These are phyloP conservation scores for Sphagnum fallax DNA, from an alignment of 228 moss, liverwort and hornwort species.

Conservation along the genomic window DNA sequence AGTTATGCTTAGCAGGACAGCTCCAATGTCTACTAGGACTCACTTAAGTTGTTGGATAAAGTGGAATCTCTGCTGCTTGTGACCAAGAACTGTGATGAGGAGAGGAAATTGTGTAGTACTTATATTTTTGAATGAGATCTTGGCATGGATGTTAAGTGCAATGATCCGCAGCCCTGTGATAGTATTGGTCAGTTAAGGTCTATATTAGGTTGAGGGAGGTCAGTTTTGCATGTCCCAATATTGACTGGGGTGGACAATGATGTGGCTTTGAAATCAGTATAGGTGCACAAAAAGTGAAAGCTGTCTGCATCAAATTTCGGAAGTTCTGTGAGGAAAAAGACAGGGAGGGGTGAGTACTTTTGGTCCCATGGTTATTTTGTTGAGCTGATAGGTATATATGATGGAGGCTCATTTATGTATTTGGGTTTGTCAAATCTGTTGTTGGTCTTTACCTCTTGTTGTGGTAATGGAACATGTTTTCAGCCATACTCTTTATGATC, in stretches of 20 bases:
- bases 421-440: too few species aligned
- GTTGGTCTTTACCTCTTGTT: background rate
- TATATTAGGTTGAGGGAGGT: background rate
- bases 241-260: background rate
- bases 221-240: background rate
- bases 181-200: too few species aligned
- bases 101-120: too few species aligned
- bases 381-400: background rate
- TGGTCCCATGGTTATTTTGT: background rate
- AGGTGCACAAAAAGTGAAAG: conserved; percentile 85
- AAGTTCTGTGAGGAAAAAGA: conserved; percentile 70
- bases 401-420: background rate
- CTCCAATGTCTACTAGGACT: too few species aligned
- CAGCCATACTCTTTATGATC: background rate
- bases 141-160: too few species aligned
- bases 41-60: too few species aligned
- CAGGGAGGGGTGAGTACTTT: conserved; percentile 54
- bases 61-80: too few species aligned
- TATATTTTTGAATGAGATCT: too few species aligned
- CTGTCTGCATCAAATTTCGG: conserved; percentile 73
- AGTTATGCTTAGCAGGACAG: too few species aligned
- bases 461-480: background rate
- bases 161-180: too few species aligned
- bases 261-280: conserved; percentile 28
- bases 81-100: too few species aligned